These are phyloP conservation scores for Glebionis coronaria DNA, from an alignment of 129 eudicot genomes.

Conservation along the genomic window DNA sequence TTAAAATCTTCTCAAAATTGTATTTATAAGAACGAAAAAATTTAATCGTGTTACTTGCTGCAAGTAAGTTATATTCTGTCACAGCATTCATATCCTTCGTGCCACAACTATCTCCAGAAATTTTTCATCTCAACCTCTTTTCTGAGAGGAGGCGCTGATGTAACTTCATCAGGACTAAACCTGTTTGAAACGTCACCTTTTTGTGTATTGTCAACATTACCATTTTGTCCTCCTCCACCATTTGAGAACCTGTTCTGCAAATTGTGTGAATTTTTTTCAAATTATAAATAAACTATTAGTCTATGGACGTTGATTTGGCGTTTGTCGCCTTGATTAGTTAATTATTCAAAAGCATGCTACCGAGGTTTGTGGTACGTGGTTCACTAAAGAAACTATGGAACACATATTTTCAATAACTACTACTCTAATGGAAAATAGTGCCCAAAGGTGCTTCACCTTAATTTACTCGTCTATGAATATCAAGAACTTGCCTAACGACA, in stretches of 20 bases:
- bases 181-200: constrained; percentile 51
- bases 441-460: too few relatives aligned
- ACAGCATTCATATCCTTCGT: constrained; percentile 19
- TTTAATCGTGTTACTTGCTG: constrained; percentile 58
- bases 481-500: too few relatives aligned
- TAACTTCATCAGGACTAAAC: constrained; percentile 9
- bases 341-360: too few relatives aligned
- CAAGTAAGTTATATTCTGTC: constrained; percentile 77
- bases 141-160: background rate
- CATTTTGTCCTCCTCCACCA: constrained; percentile 16
- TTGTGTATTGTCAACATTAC: constrained; percentile 26
- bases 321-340: too few relatives aligned
- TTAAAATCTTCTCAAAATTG: constrained; percentile 29
- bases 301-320: too few relatives aligned
- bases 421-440: too few relatives aligned
- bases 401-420: too few relatives aligned
- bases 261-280: constrained; percentile 27
- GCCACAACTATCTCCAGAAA: constrained; percentile 29
- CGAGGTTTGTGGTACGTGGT: too few relatives aligned
- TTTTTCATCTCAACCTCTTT: constrained; percentile 37
- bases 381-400: too few relatives aligned
- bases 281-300: too few relatives aligned
- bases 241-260: constrained; percentile 17
- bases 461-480: too few relatives aligned
- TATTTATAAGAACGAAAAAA: constrained; percentile 56